Evolutionary conservation across 257 asterid species (phyloP), one percentile per base, ranked within the genome.

Genomic region (Apocynum venetum): DNA sequence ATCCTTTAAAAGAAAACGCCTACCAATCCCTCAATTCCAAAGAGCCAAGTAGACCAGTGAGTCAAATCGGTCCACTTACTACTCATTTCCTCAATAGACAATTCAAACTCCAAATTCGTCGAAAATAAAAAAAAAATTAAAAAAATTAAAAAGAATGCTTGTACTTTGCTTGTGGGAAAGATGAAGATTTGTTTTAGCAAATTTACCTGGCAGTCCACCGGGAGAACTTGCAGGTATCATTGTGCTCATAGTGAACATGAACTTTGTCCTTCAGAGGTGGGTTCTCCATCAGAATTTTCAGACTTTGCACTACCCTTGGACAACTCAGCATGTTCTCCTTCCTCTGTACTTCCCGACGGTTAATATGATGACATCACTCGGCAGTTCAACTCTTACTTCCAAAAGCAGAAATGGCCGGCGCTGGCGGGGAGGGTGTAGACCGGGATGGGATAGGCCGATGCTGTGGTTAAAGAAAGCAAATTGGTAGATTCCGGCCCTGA

Each of bases 161-260:
- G 19, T 71, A 12, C 57, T n/a, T 12, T n/a, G 44, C 19, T 11
- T 31, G 20, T 36, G 61, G 55, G 31, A 14, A 47, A 69, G 57
- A 76, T 40, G 52, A 47, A 48, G n/a, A 61, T 73, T 46, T 67
- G 77, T 67, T 14, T 0, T 70, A 47, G 9, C 8, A 77, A 77
- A 78, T 48, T 76, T 56, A 89, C 98, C 57, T 89, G 72, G 96
- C 84, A 47, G 78, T 90, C 97, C 97, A 94, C 85, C 98, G 77
- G 69, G 83, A 74, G 78, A 82, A 84, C 52, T 86, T 90, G 89
- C 92, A 86, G 71, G 90, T 80, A 75, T 94, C 97, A 40, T 83
- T 90, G 77, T 92, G 97, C 44, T 84, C 80, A 79, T 90, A 92
- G 69, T 86, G 97, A 83, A 76, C 51, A 86, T 89, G 80, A 71